Evolutionary conservation across 257 asterid genomes (phyloP), one percentile per base, ranked within the genome.

Genomic region (Solanum sejunctum): DNA sequence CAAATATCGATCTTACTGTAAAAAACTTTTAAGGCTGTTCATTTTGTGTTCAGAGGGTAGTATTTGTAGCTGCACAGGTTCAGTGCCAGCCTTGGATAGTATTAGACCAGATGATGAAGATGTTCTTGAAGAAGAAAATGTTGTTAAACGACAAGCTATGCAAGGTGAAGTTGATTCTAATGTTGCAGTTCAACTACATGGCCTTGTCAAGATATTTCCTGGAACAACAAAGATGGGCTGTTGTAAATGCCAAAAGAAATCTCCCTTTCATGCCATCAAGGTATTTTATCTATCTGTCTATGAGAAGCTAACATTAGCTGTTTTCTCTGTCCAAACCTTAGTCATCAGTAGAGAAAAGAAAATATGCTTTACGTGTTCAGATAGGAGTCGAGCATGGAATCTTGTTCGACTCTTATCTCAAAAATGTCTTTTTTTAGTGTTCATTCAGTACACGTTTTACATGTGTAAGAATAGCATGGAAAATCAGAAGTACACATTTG

Each of bases 191-290:
- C 98, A 94, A 89, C 84, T 93, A 88, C 94, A 91, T 15, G 99
- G 99, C 66, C 92, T 96, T 78, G 92, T 85, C 81, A 96, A 96
- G 89, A 89, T 87, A 73, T 96, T 92, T 89, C 97, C 98, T 18
- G 97, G 97, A 82, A 26, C 88, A 85, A 91, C 88, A 85, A 92
- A 90, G 67, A 86, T 90, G 63, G 90, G 96, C 85, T 93, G 97
- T 87, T 91, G 87, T 89, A 92, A 88, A 84, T 94, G 98, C 94
- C 90, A 89, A 90, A 91, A 91, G 83, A 94, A 91, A 85, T 82
- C 99, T 23, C 93, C 99, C 71, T 96, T 91, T 90, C 99, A 96
- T 88, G 99, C 99, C 72, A 95, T 96, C 85, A 94, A 92, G 93
- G 99, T 93, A 87, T 45, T 49, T 78, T 52, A 52, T 78, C 49